Evolutionary conservation across 192 early-diverging fungal genomes (phyloP).

Genomic region (Mortierella alpina): DNA sequence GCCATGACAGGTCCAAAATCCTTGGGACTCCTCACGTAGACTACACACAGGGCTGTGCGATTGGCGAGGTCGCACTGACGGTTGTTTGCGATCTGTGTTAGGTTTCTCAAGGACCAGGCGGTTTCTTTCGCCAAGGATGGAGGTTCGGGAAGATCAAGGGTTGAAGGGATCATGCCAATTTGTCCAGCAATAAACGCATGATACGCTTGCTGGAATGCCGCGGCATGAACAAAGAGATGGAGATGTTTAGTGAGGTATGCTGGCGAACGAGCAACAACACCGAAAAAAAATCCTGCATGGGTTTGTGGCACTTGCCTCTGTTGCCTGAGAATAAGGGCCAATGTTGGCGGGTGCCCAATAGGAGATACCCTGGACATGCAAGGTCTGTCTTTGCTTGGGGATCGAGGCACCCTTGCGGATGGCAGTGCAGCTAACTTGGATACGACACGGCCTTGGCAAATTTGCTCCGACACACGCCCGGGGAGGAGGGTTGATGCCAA

Average conservation of each 20-base stretch:
- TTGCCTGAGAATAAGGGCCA: conserved; percentile 85
- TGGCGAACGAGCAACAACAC: background rate
- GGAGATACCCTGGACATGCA: conserved; percentile 88
- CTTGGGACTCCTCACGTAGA: conserved; percentile 62
- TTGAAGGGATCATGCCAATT: conserved; percentile 78
- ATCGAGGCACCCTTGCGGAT: conserved; percentile 25
- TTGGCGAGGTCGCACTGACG: conserved; percentile 44
- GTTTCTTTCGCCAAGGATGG: conserved; percentile 60
- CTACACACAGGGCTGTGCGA: conserved; percentile 63
- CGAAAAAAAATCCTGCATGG: background rate
- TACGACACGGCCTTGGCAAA: conserved; percentile 42
- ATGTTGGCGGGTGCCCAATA: conserved; percentile 94
- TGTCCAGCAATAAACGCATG: conserved; percentile 82
- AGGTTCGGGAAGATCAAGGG: conserved; percentile 65
- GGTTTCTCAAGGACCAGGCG: conserved; percentile 64
- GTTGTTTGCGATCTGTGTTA: conserved; percentile 60
- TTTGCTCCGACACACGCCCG: conserved; percentile 71
- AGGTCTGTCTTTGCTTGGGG: conserved; percentile 55
- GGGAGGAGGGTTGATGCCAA: conserved; percentile 80
- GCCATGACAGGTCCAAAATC: conserved; percentile 35
- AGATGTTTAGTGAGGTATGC: background rate
- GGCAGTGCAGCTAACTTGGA: conserved; percentile 77
- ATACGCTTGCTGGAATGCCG: conserved; percentile 54
- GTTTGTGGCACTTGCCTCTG: conserved; percentile 55
- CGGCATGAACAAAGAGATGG: background rate